These are phyloP conservation scores for Linnemannia exigua DNA, from an alignment of 192 early-diverging fungal species.

Conservation along the genomic window DNA sequence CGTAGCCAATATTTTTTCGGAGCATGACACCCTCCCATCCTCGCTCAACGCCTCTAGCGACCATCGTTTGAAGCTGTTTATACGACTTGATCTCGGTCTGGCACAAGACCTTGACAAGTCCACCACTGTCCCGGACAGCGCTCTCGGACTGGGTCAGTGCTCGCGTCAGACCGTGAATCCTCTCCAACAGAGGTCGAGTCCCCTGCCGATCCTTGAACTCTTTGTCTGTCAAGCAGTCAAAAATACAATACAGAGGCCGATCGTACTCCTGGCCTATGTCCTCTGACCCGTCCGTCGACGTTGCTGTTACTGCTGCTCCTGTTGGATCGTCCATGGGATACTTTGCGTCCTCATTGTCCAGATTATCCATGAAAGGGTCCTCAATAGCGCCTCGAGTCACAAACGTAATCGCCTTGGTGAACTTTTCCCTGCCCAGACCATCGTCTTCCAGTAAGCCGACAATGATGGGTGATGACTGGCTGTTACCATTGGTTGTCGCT, in stretches of 20 bases:
- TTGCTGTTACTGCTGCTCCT: background rate
- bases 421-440: constrained; percentile 27
- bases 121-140: background rate
- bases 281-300: background rate
- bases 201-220: constrained; percentile 50
- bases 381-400: constrained; percentile 1
- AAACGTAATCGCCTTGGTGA: constrained; percentile 30
- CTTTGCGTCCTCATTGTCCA: constrained; percentile 9
- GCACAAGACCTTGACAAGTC: constrained; percentile 22
- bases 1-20: constrained; percentile 62
- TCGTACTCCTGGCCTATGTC: constrained; percentile 18
- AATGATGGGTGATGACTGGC: background rate
- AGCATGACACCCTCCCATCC: constrained; percentile 73
- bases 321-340: background rate
- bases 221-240: constrained; percentile 59
- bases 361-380: background rate
- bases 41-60: constrained; percentile 20
- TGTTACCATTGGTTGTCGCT: background rate
- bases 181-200: constrained; percentile 29
- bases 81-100: constrained; percentile 47
- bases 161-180: constrained; percentile 30
- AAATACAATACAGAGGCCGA: constrained; percentile 60
- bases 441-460: constrained; percentile 2
- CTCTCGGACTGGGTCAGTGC: constrained; percentile 12
- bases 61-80: constrained; percentile 52